These are phyloP conservation scores for Dipodascopsis uninucleata DNA, from an alignment of 805 yeast species.

Conservation along the genomic window DNA sequence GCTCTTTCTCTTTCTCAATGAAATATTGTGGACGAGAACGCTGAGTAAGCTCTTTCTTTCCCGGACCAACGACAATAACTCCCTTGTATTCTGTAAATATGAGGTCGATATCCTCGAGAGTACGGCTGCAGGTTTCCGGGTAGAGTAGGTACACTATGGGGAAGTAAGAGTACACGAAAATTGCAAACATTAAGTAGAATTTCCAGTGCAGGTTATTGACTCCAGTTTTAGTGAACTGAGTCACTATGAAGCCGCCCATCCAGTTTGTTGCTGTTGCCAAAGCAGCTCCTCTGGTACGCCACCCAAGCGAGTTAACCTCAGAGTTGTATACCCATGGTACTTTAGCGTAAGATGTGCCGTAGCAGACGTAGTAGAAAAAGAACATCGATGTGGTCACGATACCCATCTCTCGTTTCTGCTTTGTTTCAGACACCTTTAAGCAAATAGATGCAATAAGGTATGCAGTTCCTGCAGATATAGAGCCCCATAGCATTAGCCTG, in stretches of 20 bases:
- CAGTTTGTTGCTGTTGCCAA: conserved; percentile 6
- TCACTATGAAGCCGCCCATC: conserved; percentile 8
- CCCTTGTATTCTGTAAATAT: too few species aligned
- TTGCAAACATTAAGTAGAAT: too few species aligned
- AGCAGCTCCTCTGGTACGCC: conserved; percentile 13
- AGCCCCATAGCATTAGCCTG: conserved; percentile 50
- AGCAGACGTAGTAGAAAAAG: background rate
- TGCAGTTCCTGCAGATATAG: conserved; percentile 46
- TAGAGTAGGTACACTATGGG: conserved; percentile 66
- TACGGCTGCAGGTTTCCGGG: conserved; percentile 83
- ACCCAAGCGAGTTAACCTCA: conserved; percentile 10
- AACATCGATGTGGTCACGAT: background rate
- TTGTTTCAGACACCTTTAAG: background rate
- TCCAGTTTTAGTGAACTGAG: too few species aligned
- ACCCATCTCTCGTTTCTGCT: background rate
- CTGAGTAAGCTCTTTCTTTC: too few species aligned
- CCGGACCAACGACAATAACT: too few species aligned
- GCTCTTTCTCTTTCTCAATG: too few species aligned
- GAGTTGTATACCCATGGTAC: conserved; percentile 40
- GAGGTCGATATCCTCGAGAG: conserved; percentile 60
- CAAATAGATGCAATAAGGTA: conserved; percentile 1
- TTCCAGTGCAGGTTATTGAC: too few species aligned
- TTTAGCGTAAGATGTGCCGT: background rate
- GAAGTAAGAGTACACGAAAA: too few species aligned
- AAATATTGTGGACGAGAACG: too few species aligned